Evolutionary conservation across 169 alveolate species (phyloP), one percentile per base, ranked within the genome.

Genomic region (Plasmodium relictum): DNA sequence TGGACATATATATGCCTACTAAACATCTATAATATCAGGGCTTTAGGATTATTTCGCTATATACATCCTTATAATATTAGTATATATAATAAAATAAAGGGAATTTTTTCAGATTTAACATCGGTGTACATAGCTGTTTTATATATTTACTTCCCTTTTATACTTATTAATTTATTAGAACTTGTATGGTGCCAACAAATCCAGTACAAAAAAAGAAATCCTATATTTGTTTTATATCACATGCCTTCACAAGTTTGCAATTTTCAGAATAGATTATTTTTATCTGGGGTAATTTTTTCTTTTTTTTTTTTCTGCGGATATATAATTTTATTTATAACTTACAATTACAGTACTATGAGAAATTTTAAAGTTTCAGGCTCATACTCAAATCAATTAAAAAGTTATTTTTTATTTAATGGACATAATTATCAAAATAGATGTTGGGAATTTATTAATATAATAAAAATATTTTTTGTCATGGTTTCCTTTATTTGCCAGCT

Each of bases 111-210:
- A 18, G 92, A 86, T 71, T 39, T 86, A n/a, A 61, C 39, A 26
- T 58, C 73, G n/a, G 45, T 71, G 48, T 86, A 86, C 65, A 71
- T 78, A 7, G 72, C 86, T 41, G 44, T 88, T 24, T 71, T 91
- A 71, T 94, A 92, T 74, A 45, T 92, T 37, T 73, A 88, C 69
- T 88, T 94, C 58, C 95, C 93, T 44, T 94, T 94, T 61, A 92
- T 88, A 22, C 74, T 93, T 59, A 92, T 85, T 37, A 94, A 74
- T 78, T 66, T 92, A 14, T 50, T 94, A 58, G 95, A 94, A 72
- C 83, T 91, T 22, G 45, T 94, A 39, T 94, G 95, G 96, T 94
- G 96, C 59, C 95, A 92, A 24, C 68, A 83, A n/a, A 88, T 92
- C 39, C 74, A 92, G 48, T 94, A 94, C 88, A 94, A 90, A 80